phyloP scores from a whole-genome alignment of 352 stramenopile genomes.

The Globisporangium rhizosaccharum region DNA sequence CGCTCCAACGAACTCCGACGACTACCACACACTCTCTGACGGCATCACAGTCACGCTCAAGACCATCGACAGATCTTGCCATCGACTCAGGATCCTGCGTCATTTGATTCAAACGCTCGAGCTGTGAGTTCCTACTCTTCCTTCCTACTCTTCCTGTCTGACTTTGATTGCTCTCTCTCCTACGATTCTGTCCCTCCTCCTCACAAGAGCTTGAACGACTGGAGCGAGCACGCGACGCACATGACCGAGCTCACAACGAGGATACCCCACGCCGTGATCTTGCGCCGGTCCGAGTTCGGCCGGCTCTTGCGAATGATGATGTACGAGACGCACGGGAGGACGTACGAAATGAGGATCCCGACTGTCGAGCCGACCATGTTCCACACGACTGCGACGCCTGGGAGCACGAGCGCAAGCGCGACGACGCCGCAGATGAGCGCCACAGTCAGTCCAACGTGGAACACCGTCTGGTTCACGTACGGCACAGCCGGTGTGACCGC shows the following conservation, averaged over 20 bases:
- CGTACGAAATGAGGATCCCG: slow-evolving; percentile 83
- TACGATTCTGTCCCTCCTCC: neutral
- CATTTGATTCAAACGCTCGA: no score
- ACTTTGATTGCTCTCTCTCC: no score
- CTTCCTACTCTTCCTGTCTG: no score
- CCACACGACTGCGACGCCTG: slow-evolving; percentile 82
- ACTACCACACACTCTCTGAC: no score
- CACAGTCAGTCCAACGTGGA: slow-evolving; percentile 67
- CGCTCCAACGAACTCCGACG: no score
- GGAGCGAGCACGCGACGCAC: slow-evolving; percentile 68
- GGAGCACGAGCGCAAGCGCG: slow-evolving; percentile 61
- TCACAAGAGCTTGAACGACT: slow-evolving; percentile 34
- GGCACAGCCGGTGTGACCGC: neutral
- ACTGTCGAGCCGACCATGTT: slow-evolving; percentile 88
- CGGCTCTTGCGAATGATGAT: slow-evolving; percentile 77
- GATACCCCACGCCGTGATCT: slow-evolving; percentile 72
- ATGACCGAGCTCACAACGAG: slow-evolving; percentile 66
- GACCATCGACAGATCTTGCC: no score
- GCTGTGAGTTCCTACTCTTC: no score
- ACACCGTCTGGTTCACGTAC: slow-evolving; percentile 17
- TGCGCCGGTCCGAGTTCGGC: slow-evolving; percentile 53
- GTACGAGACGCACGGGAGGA: slow-evolving; percentile 85
- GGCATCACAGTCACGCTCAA: no score
- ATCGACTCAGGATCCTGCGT: no score
- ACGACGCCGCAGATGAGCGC: slow-evolving; percentile 57